Conservation (phyloP, 2,329 filamentous ascomycete species). For the Plectosphaerella sp. region DNA sequence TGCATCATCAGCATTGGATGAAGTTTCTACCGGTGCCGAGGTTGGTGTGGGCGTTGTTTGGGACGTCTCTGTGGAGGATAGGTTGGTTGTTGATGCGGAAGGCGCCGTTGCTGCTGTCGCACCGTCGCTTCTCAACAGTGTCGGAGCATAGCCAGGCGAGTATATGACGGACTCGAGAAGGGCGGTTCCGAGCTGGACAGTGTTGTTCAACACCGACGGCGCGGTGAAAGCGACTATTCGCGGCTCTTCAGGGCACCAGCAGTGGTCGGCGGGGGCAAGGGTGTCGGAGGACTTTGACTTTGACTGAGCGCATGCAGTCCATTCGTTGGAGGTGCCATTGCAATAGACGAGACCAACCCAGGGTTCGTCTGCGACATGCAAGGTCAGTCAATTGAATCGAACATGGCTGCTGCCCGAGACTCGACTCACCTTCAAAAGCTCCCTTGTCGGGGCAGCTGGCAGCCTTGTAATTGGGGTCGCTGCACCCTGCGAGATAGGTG, state of each 20-base stretch:
- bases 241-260: conserved; percentile 21
- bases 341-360: conserved; percentile 31
- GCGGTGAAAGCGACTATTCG: conserved; percentile 20
- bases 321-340: conserved; percentile 23
- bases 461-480: conserved; percentile 23
- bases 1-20: neutral
- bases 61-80: neutral
- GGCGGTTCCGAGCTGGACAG: conserved; percentile 19
- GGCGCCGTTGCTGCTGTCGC: neutral
- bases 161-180: conserved; percentile 19
- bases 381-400: neutral
- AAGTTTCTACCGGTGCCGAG: neutral
- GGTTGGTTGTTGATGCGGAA: neutral
- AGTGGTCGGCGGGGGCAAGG: conserved; percentile 17
- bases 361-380: conserved; percentile 11
- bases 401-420: neutral
- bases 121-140: neutral
- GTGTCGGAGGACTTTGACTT: conserved; percentile 14
- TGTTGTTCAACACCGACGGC: conserved; percentile 15
- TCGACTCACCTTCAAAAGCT: conserved; percentile 6
- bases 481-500: conserved; percentile 33
- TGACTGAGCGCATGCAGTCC: conserved; percentile 25
- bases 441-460: conserved; percentile 28
- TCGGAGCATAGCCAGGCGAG: conserved; percentile 18
- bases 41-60: conserved; percentile 1